Base-by-base conservation (phyloP, 345 rosid species). In the Camelina hispida region DNA sequence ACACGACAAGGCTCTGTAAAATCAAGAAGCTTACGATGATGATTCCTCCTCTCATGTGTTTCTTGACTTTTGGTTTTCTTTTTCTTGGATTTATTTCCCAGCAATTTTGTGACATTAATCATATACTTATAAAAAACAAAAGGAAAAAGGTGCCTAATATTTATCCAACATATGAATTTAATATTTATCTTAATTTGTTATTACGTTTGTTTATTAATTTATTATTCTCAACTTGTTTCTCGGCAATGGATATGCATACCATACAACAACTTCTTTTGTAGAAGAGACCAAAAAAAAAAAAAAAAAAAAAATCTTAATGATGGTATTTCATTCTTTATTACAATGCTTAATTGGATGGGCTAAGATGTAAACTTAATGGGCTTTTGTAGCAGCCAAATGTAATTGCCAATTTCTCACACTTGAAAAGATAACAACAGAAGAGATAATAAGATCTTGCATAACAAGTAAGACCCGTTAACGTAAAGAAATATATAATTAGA, bases 401-500 rank as follows among this genome's bases (percentile, higher is more conserved):
- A 0, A 9, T 37, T 34, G 30, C 30, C 30, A 28, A n/a, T n/a
- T n/a, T 28, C 4, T 28, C 30, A 28, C 30, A 28, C 30, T 28
- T 28, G 30, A 28, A 28, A 28, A 28, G 30, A 28, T 28, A 28
- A 4, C 30, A 28, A 28, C 30, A 4, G 30, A 28, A 28, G 30
- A 28, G 30, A 28, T 28, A 28, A 20, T n/a, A n/a, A 28, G 30
- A 28, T 4, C 30, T 28, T 28, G 30, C 30, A 28, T 40, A 32
- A 46, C 10, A 46, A 44, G 1, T 1, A 9, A 54, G 43, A 3
- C 22, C 9, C 11, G 1, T 3, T n/a, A n/a, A n/a, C n/a, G n/a
- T n/a, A n/a, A n/a, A n/a, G n/a, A 28, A 28, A 65, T 9, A 32
- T 40, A 23, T 15, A 52, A 15, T 55, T 83, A 91, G 66, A 91